Base-by-base conservation (phyloP, 345 rosid genomes). In the Rhodomyrtus tomentosa region DNA sequence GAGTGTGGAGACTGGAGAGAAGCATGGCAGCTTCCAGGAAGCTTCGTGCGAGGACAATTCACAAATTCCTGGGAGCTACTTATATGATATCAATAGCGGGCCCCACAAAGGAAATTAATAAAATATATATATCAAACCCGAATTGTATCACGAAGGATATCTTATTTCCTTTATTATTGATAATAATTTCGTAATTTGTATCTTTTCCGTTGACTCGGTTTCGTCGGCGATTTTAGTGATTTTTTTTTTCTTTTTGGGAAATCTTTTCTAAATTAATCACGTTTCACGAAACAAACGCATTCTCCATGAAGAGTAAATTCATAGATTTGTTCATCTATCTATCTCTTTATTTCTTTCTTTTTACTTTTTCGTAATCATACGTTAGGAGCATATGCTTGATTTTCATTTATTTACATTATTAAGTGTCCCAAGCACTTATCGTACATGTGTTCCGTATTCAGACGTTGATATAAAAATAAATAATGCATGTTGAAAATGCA, bases 1-100 rank as follows among this genome's bases (percentile, higher is more conserved):
- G 84, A 88, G 3, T 82, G 29, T 81, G 82, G 38, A 4, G 56
- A 55, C 51, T 1, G 5, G n/a, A 4, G 82, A 3, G 0, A 51
- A 87, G 92, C 95, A 92, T 89, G 55, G 96, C 92, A 95, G 85
- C 93, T 97, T 95, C 99, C 90, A 36, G 87, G 99, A 95, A 97
- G 88, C 89, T 97, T 97, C 99, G 48, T 86, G 6, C 40, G 7
- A 5, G 10, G 11, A 58, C 51, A 9, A 68, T 20, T 5, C 10
- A 0, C 38, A 32, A 7, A 4, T 15, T 62, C 20, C 11, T 7
- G 1, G 4, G 12, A 18, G 45, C 5, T 68, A 68, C 9, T 68
- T 68, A 68, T 68, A 68, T 12, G 6, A 8, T 32, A 36, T 0
- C 1, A 4, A 3, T 18, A 32, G 6, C 36, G 12, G 45, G 76